Percentiles rank a stretch among this genome's conserved stretches.
phyloP scores from a whole-genome alignment of 2,329 filamentous ascomycete genomes.

The Aspergillus japonicus region DNA sequence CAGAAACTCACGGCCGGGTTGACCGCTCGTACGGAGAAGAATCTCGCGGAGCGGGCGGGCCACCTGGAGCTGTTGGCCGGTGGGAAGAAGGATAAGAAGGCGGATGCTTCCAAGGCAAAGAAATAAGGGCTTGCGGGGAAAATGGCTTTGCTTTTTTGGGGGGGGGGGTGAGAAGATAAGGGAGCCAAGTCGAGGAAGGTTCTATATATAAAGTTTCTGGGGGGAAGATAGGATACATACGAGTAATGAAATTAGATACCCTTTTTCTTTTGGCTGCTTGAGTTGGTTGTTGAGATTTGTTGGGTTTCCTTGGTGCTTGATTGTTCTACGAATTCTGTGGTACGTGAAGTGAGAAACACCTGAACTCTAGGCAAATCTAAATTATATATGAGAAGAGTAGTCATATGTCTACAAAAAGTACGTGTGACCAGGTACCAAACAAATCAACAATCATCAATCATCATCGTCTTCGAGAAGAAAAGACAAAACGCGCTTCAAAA shows the following conservation, averaged over 20 bases:
- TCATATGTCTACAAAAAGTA: constrained; percentile 5
- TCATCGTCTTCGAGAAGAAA: constrained; percentile 15
- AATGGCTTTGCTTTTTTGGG: background rate
- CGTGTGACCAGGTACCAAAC: background rate
- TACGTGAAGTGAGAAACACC: too few species aligned
- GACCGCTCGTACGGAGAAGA: constrained; percentile 65
- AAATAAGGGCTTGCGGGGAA: background rate
- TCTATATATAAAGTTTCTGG: background rate
- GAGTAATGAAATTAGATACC: constrained; percentile 21
- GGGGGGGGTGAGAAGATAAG: too few species aligned
- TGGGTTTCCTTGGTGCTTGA: background rate
- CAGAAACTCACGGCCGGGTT: constrained; percentile 63
- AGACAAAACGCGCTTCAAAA: constrained; percentile 20
- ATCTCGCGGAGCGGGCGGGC: constrained; percentile 64
- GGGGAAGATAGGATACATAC: background rate
- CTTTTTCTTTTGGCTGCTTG: background rate
- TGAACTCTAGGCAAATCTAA: background rate
- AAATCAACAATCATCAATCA: constrained; percentile 25
- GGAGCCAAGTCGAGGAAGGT: too few species aligned
- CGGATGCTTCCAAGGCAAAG: constrained; percentile 29
- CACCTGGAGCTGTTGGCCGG: constrained; percentile 68
- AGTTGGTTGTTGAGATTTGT: background rate
- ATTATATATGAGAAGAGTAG: constrained; percentile 6
- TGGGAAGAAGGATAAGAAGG: constrained; percentile 60
- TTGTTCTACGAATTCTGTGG: too few species aligned